These are phyloP conservation scores for Petunia secreta DNA, from an alignment of 257 asterid species.

Conservation along the genomic window DNA sequence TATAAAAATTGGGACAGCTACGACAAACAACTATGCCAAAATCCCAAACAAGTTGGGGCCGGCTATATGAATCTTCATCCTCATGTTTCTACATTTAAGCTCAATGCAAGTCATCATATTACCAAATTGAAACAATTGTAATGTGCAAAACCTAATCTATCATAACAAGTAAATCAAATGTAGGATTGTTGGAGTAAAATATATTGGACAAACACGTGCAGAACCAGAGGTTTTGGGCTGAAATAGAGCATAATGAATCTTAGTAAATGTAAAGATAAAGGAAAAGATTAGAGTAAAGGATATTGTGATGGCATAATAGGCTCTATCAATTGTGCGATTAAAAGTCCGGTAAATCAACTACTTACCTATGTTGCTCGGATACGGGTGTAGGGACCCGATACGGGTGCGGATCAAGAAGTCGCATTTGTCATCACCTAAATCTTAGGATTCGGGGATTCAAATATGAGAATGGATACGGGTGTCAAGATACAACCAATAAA, in stretches of 20 bases:
- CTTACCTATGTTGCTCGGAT: not conserved
- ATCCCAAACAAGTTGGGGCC: too few relatives aligned
- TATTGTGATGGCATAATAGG: not conserved
- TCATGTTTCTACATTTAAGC: too few relatives aligned
- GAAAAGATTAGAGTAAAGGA: constrained; percentile 5
- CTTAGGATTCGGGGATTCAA: too few relatives aligned
- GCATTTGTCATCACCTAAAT: too few relatives aligned
- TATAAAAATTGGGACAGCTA: not conserved
- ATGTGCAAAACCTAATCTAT: not conserved
- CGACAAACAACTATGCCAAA: too few relatives aligned
- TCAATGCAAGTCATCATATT: too few relatives aligned
- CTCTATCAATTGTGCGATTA: constrained; percentile 12
- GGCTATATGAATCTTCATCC: too few relatives aligned
- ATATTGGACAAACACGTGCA: not conserved
- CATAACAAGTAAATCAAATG: not conserved
- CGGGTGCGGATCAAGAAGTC: too few relatives aligned
- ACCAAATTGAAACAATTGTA: not conserved
- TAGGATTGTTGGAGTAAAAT: not conserved
- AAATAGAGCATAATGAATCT: not conserved
- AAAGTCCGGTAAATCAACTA: not conserved
- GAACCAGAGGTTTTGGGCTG: not conserved
- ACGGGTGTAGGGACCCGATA: too few relatives aligned
- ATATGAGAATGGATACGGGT: too few relatives aligned
- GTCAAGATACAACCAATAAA: too few relatives aligned
- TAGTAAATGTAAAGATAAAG: not conserved